Conservation (phyloP, 148 eudicot genomes). For the Pouteria glomerata region DNA sequence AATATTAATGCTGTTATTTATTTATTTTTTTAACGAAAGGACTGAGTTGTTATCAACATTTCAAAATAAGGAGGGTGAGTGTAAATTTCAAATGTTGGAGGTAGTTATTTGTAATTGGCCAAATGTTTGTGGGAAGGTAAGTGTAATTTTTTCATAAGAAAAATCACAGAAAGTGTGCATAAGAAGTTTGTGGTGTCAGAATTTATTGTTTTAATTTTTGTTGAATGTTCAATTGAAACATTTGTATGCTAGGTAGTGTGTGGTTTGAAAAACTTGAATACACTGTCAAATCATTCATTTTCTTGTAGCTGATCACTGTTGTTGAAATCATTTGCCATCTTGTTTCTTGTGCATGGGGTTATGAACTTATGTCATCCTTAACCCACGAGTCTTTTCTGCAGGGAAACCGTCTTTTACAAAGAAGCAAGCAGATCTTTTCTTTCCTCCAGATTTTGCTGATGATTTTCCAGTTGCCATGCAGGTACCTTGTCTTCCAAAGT, state of each 20-base stretch:
- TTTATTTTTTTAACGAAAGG: no score
- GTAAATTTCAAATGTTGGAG: no score
- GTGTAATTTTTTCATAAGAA: no score
- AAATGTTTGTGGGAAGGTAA: no score
- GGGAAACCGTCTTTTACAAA: constrained; percentile 82
- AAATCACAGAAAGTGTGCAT: not conserved
- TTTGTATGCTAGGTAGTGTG: not conserved
- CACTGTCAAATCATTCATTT: not conserved
- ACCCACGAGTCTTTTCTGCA: constrained; percentile 22
- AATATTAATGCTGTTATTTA: no score
- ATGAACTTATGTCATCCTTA: not conserved
- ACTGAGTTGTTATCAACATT: no score
- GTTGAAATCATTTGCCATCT: not conserved
- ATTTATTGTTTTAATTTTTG: not conserved
- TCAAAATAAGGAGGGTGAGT: no score
- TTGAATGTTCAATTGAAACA: not conserved
- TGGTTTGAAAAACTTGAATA: not conserved
- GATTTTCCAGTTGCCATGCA: constrained; percentile 99
- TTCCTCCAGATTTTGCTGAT: constrained; percentile 97
- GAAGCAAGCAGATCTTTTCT: constrained; percentile 97
- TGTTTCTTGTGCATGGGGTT: constrained; percentile 7
- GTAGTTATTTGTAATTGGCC: no score
- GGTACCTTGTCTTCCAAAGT: constrained; percentile 34
- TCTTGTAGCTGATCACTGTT: not conserved
- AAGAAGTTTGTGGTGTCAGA: not conserved